These are phyloP conservation scores for Podospora bellae-mahoneyi DNA, from an alignment of 495 filamentous ascomycete species.

Conservation along the genomic window DNA sequence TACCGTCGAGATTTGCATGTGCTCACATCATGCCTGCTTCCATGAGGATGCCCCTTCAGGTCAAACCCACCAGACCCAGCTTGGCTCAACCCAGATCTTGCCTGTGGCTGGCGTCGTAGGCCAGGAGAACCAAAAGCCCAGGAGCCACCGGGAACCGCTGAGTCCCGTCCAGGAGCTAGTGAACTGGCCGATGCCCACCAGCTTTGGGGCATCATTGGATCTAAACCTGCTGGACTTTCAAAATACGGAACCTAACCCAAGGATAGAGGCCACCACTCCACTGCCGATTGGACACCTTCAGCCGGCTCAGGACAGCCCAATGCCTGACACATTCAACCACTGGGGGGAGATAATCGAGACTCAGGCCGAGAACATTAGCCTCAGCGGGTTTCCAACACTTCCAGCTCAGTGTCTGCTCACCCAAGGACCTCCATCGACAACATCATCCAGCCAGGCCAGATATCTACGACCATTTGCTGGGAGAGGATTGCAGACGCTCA, in stretches of 20 bases:
- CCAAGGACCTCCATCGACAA: constrained; percentile 42
- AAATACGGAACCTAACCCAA: constrained; percentile 20
- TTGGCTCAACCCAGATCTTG: constrained; percentile 14
- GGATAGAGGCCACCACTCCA: constrained; percentile 23
- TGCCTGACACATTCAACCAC: constrained; percentile 49
- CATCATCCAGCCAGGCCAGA: constrained; percentile 43
- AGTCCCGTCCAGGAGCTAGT: constrained; percentile 44
- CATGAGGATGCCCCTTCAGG: constrained; percentile 49
- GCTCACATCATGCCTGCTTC: constrained; percentile 69
- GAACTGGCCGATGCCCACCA: constrained; percentile 33
- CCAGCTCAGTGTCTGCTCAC: constrained; percentile 49
- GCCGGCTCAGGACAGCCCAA: constrained; percentile 32
- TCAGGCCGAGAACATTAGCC: constrained; percentile 10
- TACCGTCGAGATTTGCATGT: constrained; percentile 59
- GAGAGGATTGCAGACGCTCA: constrained; percentile 47
- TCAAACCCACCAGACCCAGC: constrained; percentile 26
- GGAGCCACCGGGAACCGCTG: constrained; percentile 39
- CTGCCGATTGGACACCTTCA: constrained; percentile 23
- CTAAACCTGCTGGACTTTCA: constrained; percentile 33
- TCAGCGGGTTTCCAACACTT: constrained; percentile 43
- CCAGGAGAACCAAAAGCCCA: constrained; percentile 48
- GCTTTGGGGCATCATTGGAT: constrained; percentile 34
- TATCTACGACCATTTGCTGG: constrained; percentile 50
- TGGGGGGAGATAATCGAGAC: constrained; percentile 46
- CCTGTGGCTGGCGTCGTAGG: constrained; percentile 25